Conservation (phyloP, 441 rosid genomes). For the Mallotus repandus region DNA sequence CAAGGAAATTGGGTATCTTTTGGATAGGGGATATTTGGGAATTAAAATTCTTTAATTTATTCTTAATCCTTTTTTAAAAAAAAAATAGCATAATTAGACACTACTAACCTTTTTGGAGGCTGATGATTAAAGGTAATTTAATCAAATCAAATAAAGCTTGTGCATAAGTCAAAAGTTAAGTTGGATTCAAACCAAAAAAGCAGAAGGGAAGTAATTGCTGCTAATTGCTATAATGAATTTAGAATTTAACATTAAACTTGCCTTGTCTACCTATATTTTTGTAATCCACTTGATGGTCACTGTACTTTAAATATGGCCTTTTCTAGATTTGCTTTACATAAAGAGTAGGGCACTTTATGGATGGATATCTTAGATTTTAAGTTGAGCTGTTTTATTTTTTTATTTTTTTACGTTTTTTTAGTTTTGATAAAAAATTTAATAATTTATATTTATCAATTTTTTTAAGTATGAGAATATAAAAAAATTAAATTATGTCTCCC, state of each 20-base stretch:
- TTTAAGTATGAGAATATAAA: too few relatives aligned
- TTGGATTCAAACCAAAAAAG: constrained; percentile 22
- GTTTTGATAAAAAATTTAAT: not conserved
- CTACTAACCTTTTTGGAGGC: constrained; percentile 20
- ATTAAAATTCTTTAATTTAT: too few relatives aligned
- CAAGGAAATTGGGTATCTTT: too few relatives aligned
- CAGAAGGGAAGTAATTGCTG: not conserved
- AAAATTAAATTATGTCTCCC: too few relatives aligned
- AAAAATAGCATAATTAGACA: not conserved
- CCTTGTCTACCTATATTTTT: constrained; percentile 20
- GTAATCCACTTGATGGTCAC: not conserved
- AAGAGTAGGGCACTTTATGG: too few relatives aligned
- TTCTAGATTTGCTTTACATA: not conserved
- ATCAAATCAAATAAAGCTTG: not conserved
- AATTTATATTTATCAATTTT: too few relatives aligned
- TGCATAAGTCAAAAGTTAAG: constrained; percentile 40
- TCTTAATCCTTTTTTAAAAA: too few relatives aligned
- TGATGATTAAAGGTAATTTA: constrained; percentile 21
- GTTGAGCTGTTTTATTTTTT: too few relatives aligned
- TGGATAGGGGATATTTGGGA: not conserved
- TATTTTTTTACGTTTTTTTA: too few relatives aligned
- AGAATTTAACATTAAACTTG: constrained; percentile 11
- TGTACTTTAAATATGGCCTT: constrained; percentile 5
- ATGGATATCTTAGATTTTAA: too few relatives aligned
- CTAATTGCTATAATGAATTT: not conserved